These are phyloP conservation scores for Trypanosoma boissoni DNA, from an alignment of 208 protist species.

Conservation along the genomic window DNA sequence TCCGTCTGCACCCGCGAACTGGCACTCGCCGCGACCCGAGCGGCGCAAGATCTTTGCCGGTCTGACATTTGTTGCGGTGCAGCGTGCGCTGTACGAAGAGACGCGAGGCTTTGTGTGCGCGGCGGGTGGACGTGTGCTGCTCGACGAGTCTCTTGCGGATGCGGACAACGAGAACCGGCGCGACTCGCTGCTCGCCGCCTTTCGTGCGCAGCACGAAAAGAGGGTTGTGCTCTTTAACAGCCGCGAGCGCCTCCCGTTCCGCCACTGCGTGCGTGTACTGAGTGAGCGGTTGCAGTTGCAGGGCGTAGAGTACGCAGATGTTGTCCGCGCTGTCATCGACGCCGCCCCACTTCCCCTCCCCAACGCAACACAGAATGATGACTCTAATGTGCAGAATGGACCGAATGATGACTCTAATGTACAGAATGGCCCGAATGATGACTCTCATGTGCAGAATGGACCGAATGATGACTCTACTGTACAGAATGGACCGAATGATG, in stretches of 20 bases:
- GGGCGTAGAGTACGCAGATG: conserved; percentile 48
- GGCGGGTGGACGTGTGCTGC: conserved; percentile 42
- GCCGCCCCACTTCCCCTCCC: conserved; percentile 18
- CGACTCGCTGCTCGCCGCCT: conserved; percentile 25
- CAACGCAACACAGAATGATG: conserved; percentile 4
- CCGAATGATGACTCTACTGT: no score
- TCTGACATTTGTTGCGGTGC: conserved; percentile 57
- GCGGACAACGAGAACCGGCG: conserved; percentile 6
- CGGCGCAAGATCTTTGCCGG: conserved; percentile 45
- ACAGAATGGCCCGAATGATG: no score
- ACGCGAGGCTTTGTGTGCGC: conserved; percentile 41
- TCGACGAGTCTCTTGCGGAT: conserved; percentile 35
- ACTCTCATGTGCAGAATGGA: no score
- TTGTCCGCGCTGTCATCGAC: conserved; percentile 41
- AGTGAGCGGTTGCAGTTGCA: conserved; percentile 33
- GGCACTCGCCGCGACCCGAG: conserved; percentile 31
- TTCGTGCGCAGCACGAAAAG: conserved; percentile 33
- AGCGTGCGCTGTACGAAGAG: conserved; percentile 57
- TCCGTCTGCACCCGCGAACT: conserved; percentile 8
- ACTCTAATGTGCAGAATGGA: neutral
- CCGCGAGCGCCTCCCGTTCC: conserved; percentile 43
- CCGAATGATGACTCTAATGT: neutral
- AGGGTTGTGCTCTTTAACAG: conserved; percentile 63
- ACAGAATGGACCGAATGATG: no score
- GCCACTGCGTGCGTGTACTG: conserved; percentile 29